A percentile compares a stretch with the other conserved stretches of the same genome.
Conservation (phyloP, 2,329 filamentous ascomycete species). For the Fusarium sacchari region DNA sequence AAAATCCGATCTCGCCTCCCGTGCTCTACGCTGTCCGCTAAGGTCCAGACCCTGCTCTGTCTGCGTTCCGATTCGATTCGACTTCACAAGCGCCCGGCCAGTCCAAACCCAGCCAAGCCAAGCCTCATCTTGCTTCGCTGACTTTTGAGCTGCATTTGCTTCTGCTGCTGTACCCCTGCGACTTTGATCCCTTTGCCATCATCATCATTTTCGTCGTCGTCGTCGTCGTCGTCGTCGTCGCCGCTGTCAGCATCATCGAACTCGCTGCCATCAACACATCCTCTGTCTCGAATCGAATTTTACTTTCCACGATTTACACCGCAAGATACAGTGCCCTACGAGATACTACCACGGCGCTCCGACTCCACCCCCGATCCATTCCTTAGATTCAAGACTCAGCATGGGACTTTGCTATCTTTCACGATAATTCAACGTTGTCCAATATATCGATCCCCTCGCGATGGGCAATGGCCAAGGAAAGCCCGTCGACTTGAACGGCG, state of each 20-base stretch:
- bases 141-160: slow-evolving; percentile 34
- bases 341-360: slow-evolving; percentile 37
- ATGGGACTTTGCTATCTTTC: slow-evolving; percentile 44
- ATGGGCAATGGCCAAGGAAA: slow-evolving; percentile 99
- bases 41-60: slow-evolving; percentile 38
- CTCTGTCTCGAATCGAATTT: background rate
- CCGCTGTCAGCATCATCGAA: background rate
- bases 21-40: slow-evolving; percentile 37
- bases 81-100: slow-evolving; percentile 32
- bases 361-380: slow-evolving; percentile 39
- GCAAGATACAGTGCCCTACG: slow-evolving; percentile 33
- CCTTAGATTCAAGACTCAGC: slow-evolving; percentile 41
- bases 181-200: slow-evolving; percentile 16
- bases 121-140: slow-evolving; percentile 36
- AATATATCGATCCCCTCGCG: slow-evolving; percentile 40
- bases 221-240: background rate
- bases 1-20: slow-evolving; percentile 38
- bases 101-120: slow-evolving; percentile 19
- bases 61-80: slow-evolving; percentile 35
- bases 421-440: slow-evolving; percentile 46
- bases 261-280: background rate
- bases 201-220: slow-evolving; percentile 10
- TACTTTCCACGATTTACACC: background rate
- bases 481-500: slow-evolving; percentile 89
- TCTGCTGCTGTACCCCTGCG: slow-evolving; percentile 26